phyloP scores from a whole-genome alignment of 345 rosid species.

The Triadica sebifera region DNA sequence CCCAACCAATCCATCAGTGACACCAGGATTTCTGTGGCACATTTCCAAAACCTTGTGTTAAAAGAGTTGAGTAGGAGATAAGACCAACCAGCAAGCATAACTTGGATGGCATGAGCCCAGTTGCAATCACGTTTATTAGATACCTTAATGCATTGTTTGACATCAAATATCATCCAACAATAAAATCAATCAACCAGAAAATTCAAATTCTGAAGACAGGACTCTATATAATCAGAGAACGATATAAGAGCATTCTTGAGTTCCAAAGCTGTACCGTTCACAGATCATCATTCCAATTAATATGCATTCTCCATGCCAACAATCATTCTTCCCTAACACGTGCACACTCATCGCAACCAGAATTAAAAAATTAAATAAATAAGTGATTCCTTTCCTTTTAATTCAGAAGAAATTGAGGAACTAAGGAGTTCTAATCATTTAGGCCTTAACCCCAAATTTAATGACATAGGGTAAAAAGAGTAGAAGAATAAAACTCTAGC shows the following conservation, averaged over 20 bases:
- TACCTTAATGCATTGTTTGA: background rate
- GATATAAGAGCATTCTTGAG: no score
- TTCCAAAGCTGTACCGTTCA: no score
- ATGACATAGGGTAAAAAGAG: no score
- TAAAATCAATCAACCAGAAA: background rate
- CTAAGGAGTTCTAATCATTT: no score
- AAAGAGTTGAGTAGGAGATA: slow-evolving; percentile 11
- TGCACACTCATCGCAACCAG: no score
- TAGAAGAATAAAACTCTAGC: no score
- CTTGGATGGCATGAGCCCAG: background rate
- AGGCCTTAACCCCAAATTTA: no score
- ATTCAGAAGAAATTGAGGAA: no score
- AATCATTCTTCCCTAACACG: background rate
- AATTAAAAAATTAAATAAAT: no score
- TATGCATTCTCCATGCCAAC: background rate
- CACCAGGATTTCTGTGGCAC: slow-evolving; percentile 49
- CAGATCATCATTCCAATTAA: background rate
- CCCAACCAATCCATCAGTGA: slow-evolving; percentile 39
- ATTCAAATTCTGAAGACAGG: background rate
- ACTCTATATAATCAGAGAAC: background rate
- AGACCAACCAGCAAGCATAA: background rate
- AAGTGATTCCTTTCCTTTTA: no score
- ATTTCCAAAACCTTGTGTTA: slow-evolving; percentile 15
- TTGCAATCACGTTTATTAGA: background rate
- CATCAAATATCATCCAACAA: background rate